These are phyloP conservation scores for Saccharomycopsis guyanensis DNA, from an alignment of 805 yeast genomes.

Conservation along the genomic window DNA sequence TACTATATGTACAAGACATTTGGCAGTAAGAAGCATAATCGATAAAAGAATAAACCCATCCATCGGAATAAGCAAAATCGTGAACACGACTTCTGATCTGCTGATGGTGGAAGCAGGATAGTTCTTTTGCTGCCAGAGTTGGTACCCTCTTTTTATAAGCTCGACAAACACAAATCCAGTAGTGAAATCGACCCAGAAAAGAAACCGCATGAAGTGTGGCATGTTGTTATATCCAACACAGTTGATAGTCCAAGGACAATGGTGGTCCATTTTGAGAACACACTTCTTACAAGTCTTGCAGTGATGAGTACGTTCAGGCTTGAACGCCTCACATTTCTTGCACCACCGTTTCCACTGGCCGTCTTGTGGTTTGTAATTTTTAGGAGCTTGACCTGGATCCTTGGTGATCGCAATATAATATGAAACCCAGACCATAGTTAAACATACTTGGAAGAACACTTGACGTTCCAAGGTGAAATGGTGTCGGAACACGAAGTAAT, in stretches of 20 bases:
- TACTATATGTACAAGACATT: constrained; percentile 50
- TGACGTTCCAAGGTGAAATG: constrained; percentile 35
- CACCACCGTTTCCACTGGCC: constrained; percentile 32
- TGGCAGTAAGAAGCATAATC: constrained; percentile 47
- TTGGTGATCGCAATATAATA: constrained; percentile 60
- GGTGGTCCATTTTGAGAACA: constrained; percentile 86
- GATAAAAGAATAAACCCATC: constrained; percentile 54
- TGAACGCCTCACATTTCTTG: constrained; percentile 58
- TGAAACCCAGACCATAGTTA: constrained; percentile 63
- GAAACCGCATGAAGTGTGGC: constrained; percentile 74
- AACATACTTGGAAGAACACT: constrained; percentile 37
- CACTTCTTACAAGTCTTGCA: constrained; percentile 70
- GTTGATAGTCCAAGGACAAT: constrained; percentile 85
- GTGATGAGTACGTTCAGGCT: constrained; percentile 83
- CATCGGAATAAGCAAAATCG: constrained; percentile 46
- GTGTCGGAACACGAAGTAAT: constrained; percentile 44
- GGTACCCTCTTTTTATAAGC: constrained; percentile 33
- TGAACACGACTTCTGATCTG: constrained; percentile 44
- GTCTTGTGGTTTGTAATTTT: constrained; percentile 26
- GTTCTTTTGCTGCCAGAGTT: constrained; percentile 41
- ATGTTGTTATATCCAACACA: constrained; percentile 77
- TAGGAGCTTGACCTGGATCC: constrained; percentile 65
- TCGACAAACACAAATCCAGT: constrained; percentile 40
- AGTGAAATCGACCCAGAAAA: constrained; percentile 54
- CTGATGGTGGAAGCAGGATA: constrained; percentile 51